These are phyloP conservation scores for Cutaneotrichosporon sp. DNA, from an alignment of 1,284 basidiomycete species.

Conservation along the genomic window DNA sequence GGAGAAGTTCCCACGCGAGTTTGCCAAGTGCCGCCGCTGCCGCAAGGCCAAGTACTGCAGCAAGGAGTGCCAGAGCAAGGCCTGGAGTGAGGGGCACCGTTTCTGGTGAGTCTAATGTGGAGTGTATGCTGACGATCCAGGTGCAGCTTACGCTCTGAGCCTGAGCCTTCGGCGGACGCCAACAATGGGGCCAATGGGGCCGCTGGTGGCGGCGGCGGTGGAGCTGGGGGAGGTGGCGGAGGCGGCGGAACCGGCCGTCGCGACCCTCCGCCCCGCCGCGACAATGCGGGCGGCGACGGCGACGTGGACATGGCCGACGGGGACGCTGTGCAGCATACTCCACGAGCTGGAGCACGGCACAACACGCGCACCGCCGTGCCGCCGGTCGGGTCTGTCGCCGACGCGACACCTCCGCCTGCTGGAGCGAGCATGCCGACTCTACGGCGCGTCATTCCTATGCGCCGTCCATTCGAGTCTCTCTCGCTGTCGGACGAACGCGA, in stretches of 20 bases:
- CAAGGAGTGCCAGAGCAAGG: conserved; percentile 94
- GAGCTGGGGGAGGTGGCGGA: no score
- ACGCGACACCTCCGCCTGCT: background rate
- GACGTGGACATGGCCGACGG: conserved; percentile 15
- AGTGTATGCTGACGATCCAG: conserved; percentile 20
- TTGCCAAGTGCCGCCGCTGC: conserved; percentile 94
- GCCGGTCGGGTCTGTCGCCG: background rate
- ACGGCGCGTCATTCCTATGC: background rate
- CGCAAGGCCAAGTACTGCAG: conserved; percentile 98
- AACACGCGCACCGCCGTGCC: conserved; percentile 7
- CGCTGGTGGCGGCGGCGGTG: conserved; percentile 20
- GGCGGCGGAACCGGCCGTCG: conserved; percentile 24
- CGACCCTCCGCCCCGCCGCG: conserved; percentile 8
- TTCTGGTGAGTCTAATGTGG: conserved; percentile 54
- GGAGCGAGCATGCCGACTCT: background rate
- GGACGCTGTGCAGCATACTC: conserved; percentile 9
- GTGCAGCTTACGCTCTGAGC: conserved; percentile 37
- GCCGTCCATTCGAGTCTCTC: background rate
- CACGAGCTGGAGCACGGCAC: conserved; percentile 3
- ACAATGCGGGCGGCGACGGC: conserved; percentile 24
- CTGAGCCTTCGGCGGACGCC: conserved; percentile 27
- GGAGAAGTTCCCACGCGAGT: conserved; percentile 91
- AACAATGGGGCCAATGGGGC: conserved; percentile 1
- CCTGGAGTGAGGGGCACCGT: conserved; percentile 95
- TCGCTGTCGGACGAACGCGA: background rate